Base-by-base conservation (phyloP, 2,329 filamentous ascomycete genomes). In the Penicillium sp. region DNA sequence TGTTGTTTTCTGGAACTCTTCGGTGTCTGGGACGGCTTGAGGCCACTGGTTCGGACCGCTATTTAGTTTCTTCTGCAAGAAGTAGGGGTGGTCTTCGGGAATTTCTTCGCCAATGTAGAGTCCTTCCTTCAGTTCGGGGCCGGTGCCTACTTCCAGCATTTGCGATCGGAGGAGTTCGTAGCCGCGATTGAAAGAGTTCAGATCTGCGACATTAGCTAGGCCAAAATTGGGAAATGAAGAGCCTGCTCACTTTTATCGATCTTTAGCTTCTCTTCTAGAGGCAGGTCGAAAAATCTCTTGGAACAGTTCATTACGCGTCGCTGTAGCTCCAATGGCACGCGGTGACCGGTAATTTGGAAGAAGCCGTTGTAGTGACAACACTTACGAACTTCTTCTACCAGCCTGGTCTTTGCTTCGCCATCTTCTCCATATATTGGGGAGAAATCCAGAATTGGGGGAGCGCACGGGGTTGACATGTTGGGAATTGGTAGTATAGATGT, bases 281-380 rank as follows among this genome's bases (percentile, higher is more conserved):
- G 64, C 2, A 79, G 61, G 11, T 71, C 62, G 48, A 79, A 80
- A 59, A 79, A 78, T 11, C 70, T 67, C 52, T 74, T 75, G 19
- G 73, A 72, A 59, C 71, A 74, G 8, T 63, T 35, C 67, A 80
- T 72, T 11, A 78, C 71, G 7, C 65, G 63, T 3, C 71, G 62
- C 52, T 79, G 76, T 3, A 79, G 58, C 2, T 72, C 66, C 8
- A 70, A 44, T 1, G 77, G 72, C 6, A 80, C 70, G 1, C 70
- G 65, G 52, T 79, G 77, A 27, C 74, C 74, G 2, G 70, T 74
- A 58, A 80, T 77, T 54, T 80, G 77, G 63, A 80, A 80, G 65
- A 80, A 80, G 21, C 78, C 78, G 45, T 70, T 69, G 48, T 68
- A 66, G 10, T 63, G 63, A 31, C 68, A 70, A 16, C 62, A 68